Evolutionary conservation across 495 filamentous ascomycete genomes (phyloP), one percentile per base, ranked within the genome.

Genomic region (Cryomyces antarcticus): DNA sequence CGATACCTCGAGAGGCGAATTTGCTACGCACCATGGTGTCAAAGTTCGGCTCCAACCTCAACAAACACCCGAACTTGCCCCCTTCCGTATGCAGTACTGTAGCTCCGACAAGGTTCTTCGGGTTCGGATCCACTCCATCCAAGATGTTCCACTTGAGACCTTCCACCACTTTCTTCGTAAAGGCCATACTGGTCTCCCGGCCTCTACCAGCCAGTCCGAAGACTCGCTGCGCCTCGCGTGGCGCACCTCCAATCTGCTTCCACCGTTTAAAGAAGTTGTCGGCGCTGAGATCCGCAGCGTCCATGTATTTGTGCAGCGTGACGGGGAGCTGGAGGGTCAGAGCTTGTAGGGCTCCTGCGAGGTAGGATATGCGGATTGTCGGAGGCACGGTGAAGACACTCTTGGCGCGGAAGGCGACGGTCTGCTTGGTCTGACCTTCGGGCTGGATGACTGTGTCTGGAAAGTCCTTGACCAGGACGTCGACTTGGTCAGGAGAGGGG

Each of bases 251-350:
- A 52, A 99, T 96, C 59, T 99, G 92, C 60, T 89, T 83, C 92
- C 92, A 99, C 17, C 92, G 69, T 66, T 89, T 95, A 66, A 99
- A 99, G 62, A 96, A 99, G 47, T 96, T 89, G 39, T 95, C 89
- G 0, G 75, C 75, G 6, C 70, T 70, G 33, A 99, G 60, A 34
- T 80, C 71, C 0, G 92, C 87, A 0, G 80, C 73, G 45, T 93
- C 86, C 86, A 96, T 93, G 61, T 89, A 99, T 49, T 95, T 92
- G 55, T 94, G 87, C 45, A 85, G 72, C 3, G 82, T 63, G 4
- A 99, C 74, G 0, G 92, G 92, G 4, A 99, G 70, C 56, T 86
- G 84, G 10, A 99, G 68, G 0, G 89, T 96, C 30, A 95, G 67
- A 0, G 85, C 87, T 60, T 99, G 92, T 38, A 96, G 68, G 0